A percentile compares a stretch with the other conserved stretches of the same genome.
Evolutionary conservation across 768 basidiomycete genomes (phyloP).

Genomic region (Pilatotrama ljubarskyi): DNA sequence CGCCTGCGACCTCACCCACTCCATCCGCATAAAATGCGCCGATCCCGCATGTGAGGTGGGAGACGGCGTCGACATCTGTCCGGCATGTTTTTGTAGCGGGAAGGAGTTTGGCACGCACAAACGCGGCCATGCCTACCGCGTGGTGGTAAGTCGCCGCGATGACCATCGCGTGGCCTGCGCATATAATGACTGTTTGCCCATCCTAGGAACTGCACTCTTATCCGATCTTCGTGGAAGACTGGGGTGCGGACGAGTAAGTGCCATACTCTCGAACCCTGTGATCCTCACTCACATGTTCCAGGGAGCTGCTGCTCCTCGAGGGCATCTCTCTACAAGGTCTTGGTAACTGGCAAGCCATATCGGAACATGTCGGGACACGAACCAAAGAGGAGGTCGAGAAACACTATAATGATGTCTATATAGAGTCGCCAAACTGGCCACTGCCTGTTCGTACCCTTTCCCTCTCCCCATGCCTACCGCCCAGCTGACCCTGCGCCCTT

Average conservation of each 20-base stretch:
- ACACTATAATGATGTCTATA: constrained; percentile 83
- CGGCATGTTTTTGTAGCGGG: constrained; percentile 87
- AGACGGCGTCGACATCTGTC: constrained; percentile 91
- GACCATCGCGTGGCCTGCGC: not conserved
- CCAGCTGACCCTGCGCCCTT: constrained; percentile 15
- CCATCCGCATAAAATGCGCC: constrained; percentile 96
- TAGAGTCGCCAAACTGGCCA: constrained; percentile 78
- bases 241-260: constrained; percentile 96
- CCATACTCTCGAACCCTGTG: not conserved
- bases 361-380: constrained; percentile 91
- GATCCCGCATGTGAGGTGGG: constrained; percentile 71
- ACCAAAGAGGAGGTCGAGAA: constrained; percentile 91
- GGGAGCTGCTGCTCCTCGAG: constrained; percentile 87
- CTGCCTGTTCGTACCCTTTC: constrained; percentile 60
- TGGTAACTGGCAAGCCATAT: constrained; percentile 96
- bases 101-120: constrained; percentile 88
- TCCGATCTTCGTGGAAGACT: constrained; percentile 92
- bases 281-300: constrained; percentile 32
- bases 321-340: constrained; percentile 86
- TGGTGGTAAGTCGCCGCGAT: constrained; percentile 59
- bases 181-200: not conserved
- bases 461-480: not conserved
- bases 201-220: constrained; percentile 90
- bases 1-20: constrained; percentile 87
- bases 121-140: constrained; percentile 84